phyloP scores from a whole-genome alignment of 257 asterid genomes.

The Ballota nigra region DNA sequence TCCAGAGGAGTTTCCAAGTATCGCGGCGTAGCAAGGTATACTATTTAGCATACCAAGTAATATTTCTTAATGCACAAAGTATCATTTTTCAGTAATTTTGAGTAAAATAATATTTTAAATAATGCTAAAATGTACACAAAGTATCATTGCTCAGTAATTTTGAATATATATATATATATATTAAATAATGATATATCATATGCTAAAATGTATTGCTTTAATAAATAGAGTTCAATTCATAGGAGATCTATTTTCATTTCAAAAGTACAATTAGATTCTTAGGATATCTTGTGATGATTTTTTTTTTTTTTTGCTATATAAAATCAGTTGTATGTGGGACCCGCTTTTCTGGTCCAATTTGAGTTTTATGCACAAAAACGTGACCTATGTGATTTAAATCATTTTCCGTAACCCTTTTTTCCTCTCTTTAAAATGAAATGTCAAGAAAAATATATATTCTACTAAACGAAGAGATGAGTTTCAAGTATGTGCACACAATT shows the following conservation, averaged over 20 bases:
- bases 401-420: neutral
- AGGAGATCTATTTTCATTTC: conserved; percentile 4
- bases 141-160: too few relatives aligned
- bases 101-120: neutral
- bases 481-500: too few relatives aligned
- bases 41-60: conserved; percentile 7
- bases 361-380: conserved; percentile 5
- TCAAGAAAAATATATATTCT: too few relatives aligned
- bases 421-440: neutral
- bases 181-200: too few relatives aligned
- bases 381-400: conserved; percentile 20
- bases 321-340: conserved; percentile 23
- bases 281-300: neutral
- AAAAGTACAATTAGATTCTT: conserved; percentile 22
- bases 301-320: conserved; percentile 7
- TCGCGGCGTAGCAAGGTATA: conserved; percentile 83
- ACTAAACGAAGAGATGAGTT: too few relatives aligned
- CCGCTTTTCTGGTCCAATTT: conserved; percentile 16
- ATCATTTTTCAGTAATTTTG: too few relatives aligned
- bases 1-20: conserved; percentile 79
- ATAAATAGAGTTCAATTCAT: neutral
- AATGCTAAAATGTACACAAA: too few relatives aligned
- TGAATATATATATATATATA: neutral
- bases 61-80: too few relatives aligned
- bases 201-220: too few relatives aligned